Base-by-base conservation (phyloP, 2,329 filamentous ascomycete species). In the Cercospora zeae-maydis region DNA sequence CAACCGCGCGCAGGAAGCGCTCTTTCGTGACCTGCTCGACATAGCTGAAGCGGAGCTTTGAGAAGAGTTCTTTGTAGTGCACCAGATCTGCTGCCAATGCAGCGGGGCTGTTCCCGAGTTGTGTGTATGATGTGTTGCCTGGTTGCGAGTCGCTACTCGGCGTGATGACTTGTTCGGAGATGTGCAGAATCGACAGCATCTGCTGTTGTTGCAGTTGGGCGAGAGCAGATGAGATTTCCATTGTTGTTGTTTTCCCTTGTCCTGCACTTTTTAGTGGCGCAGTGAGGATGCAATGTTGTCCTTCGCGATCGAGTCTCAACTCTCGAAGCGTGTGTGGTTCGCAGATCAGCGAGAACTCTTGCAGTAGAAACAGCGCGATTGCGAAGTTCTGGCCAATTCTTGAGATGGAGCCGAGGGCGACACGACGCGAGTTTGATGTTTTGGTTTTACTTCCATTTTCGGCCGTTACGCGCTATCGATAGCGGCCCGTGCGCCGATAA, bases 1-100 rank as follows among this genome's bases (percentile, higher is more conserved):
- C 92, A 70, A 98, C 96, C 67, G 91, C 88, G 69, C 92, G 91
- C 59, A 99, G 88, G 77, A 97, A 98, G 73, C 96, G 96, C 76
- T 99, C 95, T 78, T 98, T 99, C 49, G 93, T 98, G 66, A 98
- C 92, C 81, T 98, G 95, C 78, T 99, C 95, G 70, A 97, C 90
- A 78, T 98, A 98, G 67, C 91, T 96, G 81, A 98, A 98, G 70
- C 93, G 91, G 39, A 98, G 84, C 79, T 99, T 98, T 45, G 92
- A 89, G 78, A 98, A 99, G 19, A 98, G 85, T 78, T 97, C 93
- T 79, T 91, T 92, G 80, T 98, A 97, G 77, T 98, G 93, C 31
- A 84, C 82, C 30, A 98, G 82, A 76, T 98, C 93, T 30, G 90
- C 91, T 67, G 91, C 87, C 7, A 98, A 82, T 16, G 88, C 88